Evolutionary conservation across 1,284 basidiomycete species (phyloP), one percentile per base, ranked within the genome.

Genomic region (Anthracocystis walkeri): DNA sequence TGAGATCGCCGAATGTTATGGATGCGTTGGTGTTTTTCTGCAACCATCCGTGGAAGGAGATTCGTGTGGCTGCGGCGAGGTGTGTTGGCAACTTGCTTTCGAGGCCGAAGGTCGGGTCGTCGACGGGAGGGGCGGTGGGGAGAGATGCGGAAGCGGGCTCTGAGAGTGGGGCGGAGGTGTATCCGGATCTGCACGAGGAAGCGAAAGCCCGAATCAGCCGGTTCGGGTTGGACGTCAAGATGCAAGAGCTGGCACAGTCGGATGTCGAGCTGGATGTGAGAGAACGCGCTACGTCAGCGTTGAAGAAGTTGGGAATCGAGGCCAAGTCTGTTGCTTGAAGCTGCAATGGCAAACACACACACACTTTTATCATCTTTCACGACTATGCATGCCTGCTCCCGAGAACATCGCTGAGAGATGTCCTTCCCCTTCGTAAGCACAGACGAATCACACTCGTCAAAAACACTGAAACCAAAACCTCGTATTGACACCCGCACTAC

Each of bases 11-110:
- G 2, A 79, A 81, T 49, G 52, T 82, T 16, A 60, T 84, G 44
- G 79, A 83, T 40, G 78, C 79, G 2, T 38, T 83, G 1, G 62
- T 49, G 46, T 78, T 59, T 58, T 81, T 84, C 58, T 63, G 65
- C 56, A 74, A 74, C 40, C 75, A 77, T 33, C 70, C 70, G 12
- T 69, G 65, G 66, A 66, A 70, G 42, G 67, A 70, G 20, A 41
- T 77, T 20, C 57, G 75, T 11, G 67, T 67, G 7, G 75, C 75
- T 18, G 75, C 60, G 14, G 61, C 67, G 4, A 54, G 75, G 25
- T 77, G 75, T 33, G 50, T 69, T 4, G 65, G 64, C 6, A 77
- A 77, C 44, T 56, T 77, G 2, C 40, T 70, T 10, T 59, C 63
- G 18, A 45, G 55, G 29, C n/a, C 58, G 41, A 65, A 69, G 27